A percentile compares a stretch with the other conserved stretches of the same genome.
These are phyloP conservation scores for Colletotrichum graminicola DNA, from an alignment of 2,329 filamentous ascomycete species.

Conservation along the genomic window DNA sequence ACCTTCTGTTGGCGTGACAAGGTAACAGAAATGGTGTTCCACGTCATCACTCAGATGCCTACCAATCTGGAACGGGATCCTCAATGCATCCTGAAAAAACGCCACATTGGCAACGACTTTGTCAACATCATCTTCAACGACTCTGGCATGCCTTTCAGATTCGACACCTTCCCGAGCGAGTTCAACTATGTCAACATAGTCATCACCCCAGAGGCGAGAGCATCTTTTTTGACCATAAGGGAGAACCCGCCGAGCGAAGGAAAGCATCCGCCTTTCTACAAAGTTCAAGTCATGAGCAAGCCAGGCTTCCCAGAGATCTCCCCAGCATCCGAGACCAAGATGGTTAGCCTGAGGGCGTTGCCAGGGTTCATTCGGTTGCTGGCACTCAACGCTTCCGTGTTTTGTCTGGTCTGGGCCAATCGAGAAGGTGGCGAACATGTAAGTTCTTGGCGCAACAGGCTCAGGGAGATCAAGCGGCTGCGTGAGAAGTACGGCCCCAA, in stretches of 20 bases:
- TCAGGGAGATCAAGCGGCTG: slow-evolving; percentile 86
- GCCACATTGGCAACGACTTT: slow-evolving; percentile 96
- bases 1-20: slow-evolving; percentile 96
- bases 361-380: slow-evolving; percentile 89
- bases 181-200: slow-evolving; percentile 99
- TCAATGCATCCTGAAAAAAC: slow-evolving; percentile 86
- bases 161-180: slow-evolving; percentile 92
- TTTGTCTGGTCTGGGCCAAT: slow-evolving; percentile 89
- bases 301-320: slow-evolving; percentile 93
- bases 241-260: slow-evolving; percentile 53
- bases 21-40: slow-evolving; percentile 95
- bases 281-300: slow-evolving; percentile 89
- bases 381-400: slow-evolving; percentile 93
- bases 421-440: slow-evolving; percentile 84
- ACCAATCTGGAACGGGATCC: slow-evolving; percentile 83
- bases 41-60: slow-evolving; percentile 97
- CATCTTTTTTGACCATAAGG: slow-evolving; percentile 78
- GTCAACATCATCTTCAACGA: slow-evolving; percentile 99
- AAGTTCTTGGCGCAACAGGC: slow-evolving; percentile 88
- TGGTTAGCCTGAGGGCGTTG: slow-evolving; percentile 85
- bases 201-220: slow-evolving; percentile 87
- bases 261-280: slow-evolving; percentile 75
- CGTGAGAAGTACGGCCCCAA: slow-evolving; percentile 75
- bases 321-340: slow-evolving; percentile 88
- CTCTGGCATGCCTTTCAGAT: slow-evolving; percentile 88